These are phyloP conservation scores for Aureobasidium namibiae DNA, from an alignment of 2,329 filamentous ascomycete species.

Conservation along the genomic window DNA sequence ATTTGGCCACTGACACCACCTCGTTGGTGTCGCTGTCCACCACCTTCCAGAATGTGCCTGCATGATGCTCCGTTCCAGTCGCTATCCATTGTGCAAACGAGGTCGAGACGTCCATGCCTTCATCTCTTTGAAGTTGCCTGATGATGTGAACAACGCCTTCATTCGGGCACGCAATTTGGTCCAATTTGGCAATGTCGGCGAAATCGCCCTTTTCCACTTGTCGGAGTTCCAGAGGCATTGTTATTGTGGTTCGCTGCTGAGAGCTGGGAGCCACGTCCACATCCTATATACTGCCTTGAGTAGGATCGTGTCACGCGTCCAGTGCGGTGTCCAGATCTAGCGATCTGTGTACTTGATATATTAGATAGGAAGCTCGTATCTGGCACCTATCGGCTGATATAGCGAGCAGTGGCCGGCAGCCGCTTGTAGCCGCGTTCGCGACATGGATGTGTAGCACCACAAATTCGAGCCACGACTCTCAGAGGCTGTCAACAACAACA, in stretches of 20 bases:
- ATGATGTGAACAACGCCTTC: conserved; percentile 18
- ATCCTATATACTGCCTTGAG: not conserved
- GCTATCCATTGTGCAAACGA: not conserved
- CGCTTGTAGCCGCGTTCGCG: not conserved
- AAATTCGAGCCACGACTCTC: not conserved
- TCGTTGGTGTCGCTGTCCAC: conserved; percentile 20
- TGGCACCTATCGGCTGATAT: not conserved
- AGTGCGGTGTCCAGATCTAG: not conserved
- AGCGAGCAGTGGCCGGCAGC: not conserved
- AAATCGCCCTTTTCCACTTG: conserved; percentile 19
- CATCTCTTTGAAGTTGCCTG: not conserved
- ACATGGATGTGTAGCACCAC: not conserved
- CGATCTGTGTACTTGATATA: not conserved
- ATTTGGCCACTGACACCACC: conserved; percentile 25
- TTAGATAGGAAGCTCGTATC: not conserved
- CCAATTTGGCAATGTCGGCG: conserved; percentile 18
- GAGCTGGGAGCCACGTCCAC: not conserved
- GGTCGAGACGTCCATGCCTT: not conserved
- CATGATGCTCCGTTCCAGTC: not conserved
- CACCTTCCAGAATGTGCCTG: conserved; percentile 17
- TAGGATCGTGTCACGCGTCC: not conserved
- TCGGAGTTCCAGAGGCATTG: conserved; percentile 19
- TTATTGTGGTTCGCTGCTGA: not conserved
- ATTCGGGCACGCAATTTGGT: conserved; percentile 17
- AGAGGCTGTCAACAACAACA: not conserved